Evolutionary conservation across 2,329 filamentous ascomycete species (phyloP), one percentile per base, ranked within the genome.

Genomic region (Fusarium guadeloupense): DNA sequence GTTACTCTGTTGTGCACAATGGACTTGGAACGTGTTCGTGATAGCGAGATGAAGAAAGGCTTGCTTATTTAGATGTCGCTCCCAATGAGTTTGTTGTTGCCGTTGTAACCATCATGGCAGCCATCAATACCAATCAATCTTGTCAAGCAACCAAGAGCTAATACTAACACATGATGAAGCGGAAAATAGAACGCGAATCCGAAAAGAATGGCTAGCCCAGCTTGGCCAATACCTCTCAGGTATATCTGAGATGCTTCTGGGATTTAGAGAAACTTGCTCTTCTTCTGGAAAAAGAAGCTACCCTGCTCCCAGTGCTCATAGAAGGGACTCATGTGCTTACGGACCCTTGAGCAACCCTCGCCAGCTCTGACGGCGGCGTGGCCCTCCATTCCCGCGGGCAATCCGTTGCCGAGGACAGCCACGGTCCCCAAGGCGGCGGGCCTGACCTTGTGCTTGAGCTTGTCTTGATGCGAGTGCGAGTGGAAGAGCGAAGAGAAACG

Each of bases 371-470:
- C 62, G 6, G 51, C 61, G 16, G 50, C 51, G 17, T 64, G 56
- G 25, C 50, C 28, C 37, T 28, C 50, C 34, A 64, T 41, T 4
- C 48, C 59, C 23, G 43, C 35, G 17, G 50, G 42, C 5, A 61
- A 19, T 13, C 61, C 61, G 30, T 62, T 58, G 25, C 67, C 67
- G 14, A 66, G 51, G 31, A 69, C 56, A 19, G 67, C 67, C 20
- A 65, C 50, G n/a, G 67, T 69, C 40, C 67, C 67, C 10, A 69
- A 64, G 10, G 67, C 64, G 6, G 67, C 67, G 23, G 67, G 67
- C 17, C 34, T 40, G 19, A 40, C 45, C 41, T 64, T 52, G 55
- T 69, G 53, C 35, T 67, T 66, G 34, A 68, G 39, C 48, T 67
- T 66, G 31, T 62, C 64, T 42, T 64, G 55, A 35, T 46, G 48